A percentile compares a stretch with the other conserved stretches of the same genome.
These are phyloP conservation scores for Oryza meridionalis DNA, from an alignment of 176 grass and related monocot genomes.

Conservation along the genomic window DNA sequence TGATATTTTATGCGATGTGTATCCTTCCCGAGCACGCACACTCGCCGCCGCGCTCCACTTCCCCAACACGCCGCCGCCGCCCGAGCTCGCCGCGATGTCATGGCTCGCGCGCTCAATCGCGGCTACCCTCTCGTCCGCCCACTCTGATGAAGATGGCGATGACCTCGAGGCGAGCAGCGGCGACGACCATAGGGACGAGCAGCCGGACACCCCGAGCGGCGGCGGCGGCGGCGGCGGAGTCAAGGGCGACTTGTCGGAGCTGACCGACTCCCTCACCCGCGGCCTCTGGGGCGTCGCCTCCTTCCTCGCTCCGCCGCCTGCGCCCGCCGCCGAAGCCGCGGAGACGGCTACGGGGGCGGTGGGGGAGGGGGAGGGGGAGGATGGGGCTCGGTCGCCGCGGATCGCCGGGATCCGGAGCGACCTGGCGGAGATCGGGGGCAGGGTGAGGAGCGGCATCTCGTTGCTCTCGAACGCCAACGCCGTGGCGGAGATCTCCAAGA, in stretches of 20 bases:
- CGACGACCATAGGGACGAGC: conserved; percentile 43
- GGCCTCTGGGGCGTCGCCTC: conserved; percentile 76
- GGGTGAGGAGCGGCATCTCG: conserved; percentile 71
- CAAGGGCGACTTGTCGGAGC: conserved; percentile 72
- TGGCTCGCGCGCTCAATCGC: conserved; percentile 59
- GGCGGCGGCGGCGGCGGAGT: conserved; percentile 36
- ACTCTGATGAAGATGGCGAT: conserved; percentile 32
- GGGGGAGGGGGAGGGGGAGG: neutral
- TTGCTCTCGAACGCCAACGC: conserved; percentile 67
- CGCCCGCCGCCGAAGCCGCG: neutral
- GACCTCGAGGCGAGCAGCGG: conserved; percentile 22
- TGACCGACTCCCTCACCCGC: conserved; percentile 70
- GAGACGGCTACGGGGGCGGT: neutral
- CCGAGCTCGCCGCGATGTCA: conserved; percentile 53
- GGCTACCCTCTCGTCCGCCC: conserved; percentile 48
- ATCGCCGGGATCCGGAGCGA: conserved; percentile 72
- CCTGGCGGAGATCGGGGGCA: conserved; percentile 72
- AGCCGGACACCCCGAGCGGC: conserved; percentile 42
- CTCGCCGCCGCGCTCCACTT: neutral
- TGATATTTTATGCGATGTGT: neutral
- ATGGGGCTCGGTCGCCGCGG: conserved; percentile 48
- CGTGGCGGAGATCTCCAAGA: conserved; percentile 68
- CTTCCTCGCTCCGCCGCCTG: conserved; percentile 55
- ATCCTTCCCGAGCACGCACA: conserved; percentile 7
- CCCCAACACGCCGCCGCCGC: neutral